Conservation (phyloP, 768 basidiomycete genomes). For the Kwoniella heveanensis region DNA sequence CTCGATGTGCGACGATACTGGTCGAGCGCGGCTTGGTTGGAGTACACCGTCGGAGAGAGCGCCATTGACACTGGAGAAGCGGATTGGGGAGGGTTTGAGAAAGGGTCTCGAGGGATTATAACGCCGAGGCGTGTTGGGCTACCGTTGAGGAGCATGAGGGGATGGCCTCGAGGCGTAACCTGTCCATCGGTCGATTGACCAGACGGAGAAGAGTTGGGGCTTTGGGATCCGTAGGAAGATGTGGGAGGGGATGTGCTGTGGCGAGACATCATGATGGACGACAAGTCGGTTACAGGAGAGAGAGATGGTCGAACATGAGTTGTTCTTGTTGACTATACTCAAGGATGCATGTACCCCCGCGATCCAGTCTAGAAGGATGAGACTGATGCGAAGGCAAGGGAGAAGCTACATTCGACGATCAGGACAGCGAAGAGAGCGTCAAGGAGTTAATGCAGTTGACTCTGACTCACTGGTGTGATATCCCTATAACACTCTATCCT, state of each 20-base stretch:
- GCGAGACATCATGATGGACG: not conserved
- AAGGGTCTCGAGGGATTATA: not conserved
- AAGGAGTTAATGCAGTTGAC: not conserved
- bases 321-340: too few species aligned
- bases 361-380: not conserved
- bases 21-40: not conserved
- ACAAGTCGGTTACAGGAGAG: too few species aligned
- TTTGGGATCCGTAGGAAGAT: not conserved
- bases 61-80: not conserved
- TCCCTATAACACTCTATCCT: not conserved
- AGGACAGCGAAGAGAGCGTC: too few species aligned
- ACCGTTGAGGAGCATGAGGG: conserved; percentile 8
- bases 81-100: not conserved
- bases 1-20: not conserved
- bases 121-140: not conserved
- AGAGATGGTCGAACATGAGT: too few species aligned
- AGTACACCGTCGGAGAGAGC: not conserved
- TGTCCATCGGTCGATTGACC: not conserved
- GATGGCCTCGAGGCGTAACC: not conserved
- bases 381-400: not conserved
- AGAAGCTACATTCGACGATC: too few species aligned
- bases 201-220: not conserved
- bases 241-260: not conserved
- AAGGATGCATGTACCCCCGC: too few species aligned
- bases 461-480: not conserved